These are phyloP conservation scores for Medakamo hakoo DNA, from an alignment of 139 green algal species.

Conservation along the genomic window DNA sequence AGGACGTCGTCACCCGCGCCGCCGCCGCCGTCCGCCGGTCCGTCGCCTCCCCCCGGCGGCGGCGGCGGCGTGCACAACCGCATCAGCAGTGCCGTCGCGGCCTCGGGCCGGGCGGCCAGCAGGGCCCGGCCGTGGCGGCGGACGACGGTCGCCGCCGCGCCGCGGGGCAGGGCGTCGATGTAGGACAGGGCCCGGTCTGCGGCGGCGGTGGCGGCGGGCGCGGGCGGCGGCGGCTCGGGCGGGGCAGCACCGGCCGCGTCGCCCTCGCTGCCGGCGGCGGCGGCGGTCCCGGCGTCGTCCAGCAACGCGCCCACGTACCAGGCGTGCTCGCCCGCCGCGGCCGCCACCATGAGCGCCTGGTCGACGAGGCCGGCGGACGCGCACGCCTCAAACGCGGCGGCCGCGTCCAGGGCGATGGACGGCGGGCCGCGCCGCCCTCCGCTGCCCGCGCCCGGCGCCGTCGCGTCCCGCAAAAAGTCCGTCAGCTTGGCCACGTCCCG, in stretches of 20 bases:
- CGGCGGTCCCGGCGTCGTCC: constrained; percentile 37
- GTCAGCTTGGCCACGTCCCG: constrained; percentile 70
- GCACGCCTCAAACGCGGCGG: constrained; percentile 73
- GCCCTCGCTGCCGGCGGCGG: neutral
- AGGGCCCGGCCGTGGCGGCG: constrained; percentile 12
- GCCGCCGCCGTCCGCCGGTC: too few species aligned
- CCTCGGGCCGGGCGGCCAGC: constrained; percentile 36
- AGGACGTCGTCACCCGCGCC: too few species aligned
- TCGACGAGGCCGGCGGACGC: constrained; percentile 64
- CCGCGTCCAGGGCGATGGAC: constrained; percentile 53
- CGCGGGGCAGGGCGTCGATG: constrained; percentile 30
- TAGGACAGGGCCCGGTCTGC: constrained; percentile 54
- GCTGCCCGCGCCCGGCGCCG: constrained; percentile 2
- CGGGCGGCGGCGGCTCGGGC: too few species aligned
- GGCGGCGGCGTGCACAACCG: constrained; percentile 51
- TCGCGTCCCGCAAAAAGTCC: constrained; percentile 34
- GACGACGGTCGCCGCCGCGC: constrained; percentile 11
- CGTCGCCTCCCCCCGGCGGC: neutral
- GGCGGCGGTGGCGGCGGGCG: too few species aligned
- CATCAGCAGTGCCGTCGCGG: constrained; percentile 69
- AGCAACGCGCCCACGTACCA: constrained; percentile 74
- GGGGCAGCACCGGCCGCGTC: too few species aligned
- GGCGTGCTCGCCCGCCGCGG: constrained; percentile 31
- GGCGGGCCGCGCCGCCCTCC: constrained; percentile 9
- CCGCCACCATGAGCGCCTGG: constrained; percentile 73